These are phyloP conservation scores for Stereum hirsutum DNA, from an alignment of 1,284 basidiomycete genomes.

Conservation along the genomic window DNA sequence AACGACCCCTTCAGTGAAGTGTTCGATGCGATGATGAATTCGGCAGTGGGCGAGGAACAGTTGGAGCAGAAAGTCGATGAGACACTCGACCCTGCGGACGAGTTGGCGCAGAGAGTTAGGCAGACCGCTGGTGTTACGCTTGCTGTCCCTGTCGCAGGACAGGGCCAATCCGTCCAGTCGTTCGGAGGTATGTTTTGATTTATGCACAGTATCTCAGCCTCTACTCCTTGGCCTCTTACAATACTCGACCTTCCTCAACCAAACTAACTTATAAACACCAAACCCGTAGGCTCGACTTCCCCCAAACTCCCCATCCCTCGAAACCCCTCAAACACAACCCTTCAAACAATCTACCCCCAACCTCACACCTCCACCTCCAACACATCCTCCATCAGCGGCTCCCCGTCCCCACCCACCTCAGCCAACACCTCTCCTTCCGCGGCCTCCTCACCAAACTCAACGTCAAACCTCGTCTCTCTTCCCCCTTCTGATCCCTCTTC, in stretches of 20 bases:
- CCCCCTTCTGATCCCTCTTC: conserved; percentile 8
- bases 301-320: conserved; percentile 13
- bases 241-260: too few relatives aligned
- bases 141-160: conserved; percentile 39
- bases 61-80: background rate
- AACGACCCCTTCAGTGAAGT: too few relatives aligned
- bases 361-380: too few relatives aligned
- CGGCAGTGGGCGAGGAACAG: background rate
- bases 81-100: conserved; percentile 31
- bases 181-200: conserved; percentile 7
- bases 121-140: conserved; percentile 53
- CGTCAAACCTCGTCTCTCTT: too few relatives aligned
- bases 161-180: conserved; percentile 22
- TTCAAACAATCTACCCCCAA: too few relatives aligned
- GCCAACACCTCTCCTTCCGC: conserved; percentile 24
- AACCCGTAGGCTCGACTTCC: conserved; percentile 24
- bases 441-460: conserved; percentile 15
- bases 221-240: too few relatives aligned
- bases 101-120: conserved; percentile 48
- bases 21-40: too few relatives aligned
- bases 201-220: too few relatives aligned
- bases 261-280: too few relatives aligned
- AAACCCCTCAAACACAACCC: conserved; percentile 21
- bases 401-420: conserved; percentile 24
- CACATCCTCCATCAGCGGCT: too few relatives aligned